Conservation (phyloP, 1,284 basidiomycete species). For the Boletus smithii region DNA sequence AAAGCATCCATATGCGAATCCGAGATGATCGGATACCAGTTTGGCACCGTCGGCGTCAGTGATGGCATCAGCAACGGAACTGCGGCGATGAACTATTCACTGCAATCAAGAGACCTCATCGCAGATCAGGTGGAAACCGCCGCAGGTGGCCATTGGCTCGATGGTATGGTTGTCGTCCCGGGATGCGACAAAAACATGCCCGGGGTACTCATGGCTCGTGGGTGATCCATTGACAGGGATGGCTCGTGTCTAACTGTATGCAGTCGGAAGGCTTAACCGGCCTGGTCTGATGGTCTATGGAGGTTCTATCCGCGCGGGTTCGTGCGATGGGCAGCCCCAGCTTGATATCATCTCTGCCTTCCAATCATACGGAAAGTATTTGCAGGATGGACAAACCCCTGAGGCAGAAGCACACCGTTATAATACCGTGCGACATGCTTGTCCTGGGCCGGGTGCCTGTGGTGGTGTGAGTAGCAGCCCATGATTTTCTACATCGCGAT, state of each 20-base stretch:
- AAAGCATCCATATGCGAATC: slow-evolving; percentile 76
- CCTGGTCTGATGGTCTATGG: slow-evolving; percentile 97
- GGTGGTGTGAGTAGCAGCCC: slow-evolving; percentile 69
- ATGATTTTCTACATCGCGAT: slow-evolving; percentile 20
- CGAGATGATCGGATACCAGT: slow-evolving; percentile 91
- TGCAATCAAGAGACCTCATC: slow-evolving; percentile 95
- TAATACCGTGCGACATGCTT: slow-evolving; percentile 85
- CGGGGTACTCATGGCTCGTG: slow-evolving; percentile 89
- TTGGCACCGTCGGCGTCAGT: slow-evolving; percentile 95
- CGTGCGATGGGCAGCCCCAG: slow-evolving; percentile 75
- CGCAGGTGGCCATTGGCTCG: slow-evolving; percentile 97
- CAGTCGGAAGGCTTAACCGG: slow-evolving; percentile 89
- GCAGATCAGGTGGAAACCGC: slow-evolving; percentile 96
- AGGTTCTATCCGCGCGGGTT: slow-evolving; percentile 88
- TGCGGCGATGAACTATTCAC: slow-evolving; percentile 87
- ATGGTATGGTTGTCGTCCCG: slow-evolving; percentile 94
- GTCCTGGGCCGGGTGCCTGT: slow-evolving; percentile 94
- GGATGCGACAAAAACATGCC: slow-evolving; percentile 99
- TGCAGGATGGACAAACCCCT: slow-evolving; percentile 83
- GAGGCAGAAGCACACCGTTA: slow-evolving; percentile 80
- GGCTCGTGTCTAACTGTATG: slow-evolving; percentile 24
- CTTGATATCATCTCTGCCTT: slow-evolving; percentile 95
- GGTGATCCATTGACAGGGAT: slow-evolving; percentile 37
- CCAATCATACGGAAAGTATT: slow-evolving; percentile 91
- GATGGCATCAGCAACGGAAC: slow-evolving; percentile 99